Evolutionary conservation across 192 early-diverging fungal genomes (phyloP), one percentile per base, ranked within the genome.

Genomic region (Coemansia sp.): DNA sequence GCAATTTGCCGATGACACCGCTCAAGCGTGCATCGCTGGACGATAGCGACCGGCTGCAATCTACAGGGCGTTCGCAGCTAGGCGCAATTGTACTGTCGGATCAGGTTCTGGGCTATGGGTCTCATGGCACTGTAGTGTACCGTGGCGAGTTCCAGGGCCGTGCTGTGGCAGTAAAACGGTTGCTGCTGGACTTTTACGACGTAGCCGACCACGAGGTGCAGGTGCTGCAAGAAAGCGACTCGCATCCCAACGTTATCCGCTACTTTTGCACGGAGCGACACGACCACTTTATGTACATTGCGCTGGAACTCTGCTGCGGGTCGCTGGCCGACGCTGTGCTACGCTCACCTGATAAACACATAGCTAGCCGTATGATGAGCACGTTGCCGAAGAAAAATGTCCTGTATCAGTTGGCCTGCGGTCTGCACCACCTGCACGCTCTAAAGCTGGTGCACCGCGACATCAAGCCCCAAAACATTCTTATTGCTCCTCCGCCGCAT

Each of bases 361-460:
- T 70, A 14, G 74, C 68, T 10, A 60, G 49, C 53, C 69, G 83
- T 50, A 68, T 85, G 12, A 72, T 77, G 61, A 18, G 43, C 2
- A 36, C 54, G 1, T 58, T 77, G n/a, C 83, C 90, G 6, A 78
- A 82, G 50, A 81, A 82, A 28, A 63, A 58, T n/a, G 83, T 91
- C 15, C 72, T 96, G 46, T 82, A 82, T 41, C 94, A 97, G 72
- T 91, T 97, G 36, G 84, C 91, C 50, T 66, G 78, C 14, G 96
- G 96, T 0, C 66, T 99, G 13, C 81, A 88, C 42, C 91, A 97
- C 57, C 67, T 99, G 12, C 96, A 99, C 64, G 81, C 83, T 26
- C 80, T 97, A 28, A 94, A 97, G 72, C 93, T 99, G 61, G 95
- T 99, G 3, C 96, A 99, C 69, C 86, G 96, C 8, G 96, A 99